Base-by-base conservation (phyloP, 179 eudicot species). In the Spergularia azorica region DNA sequence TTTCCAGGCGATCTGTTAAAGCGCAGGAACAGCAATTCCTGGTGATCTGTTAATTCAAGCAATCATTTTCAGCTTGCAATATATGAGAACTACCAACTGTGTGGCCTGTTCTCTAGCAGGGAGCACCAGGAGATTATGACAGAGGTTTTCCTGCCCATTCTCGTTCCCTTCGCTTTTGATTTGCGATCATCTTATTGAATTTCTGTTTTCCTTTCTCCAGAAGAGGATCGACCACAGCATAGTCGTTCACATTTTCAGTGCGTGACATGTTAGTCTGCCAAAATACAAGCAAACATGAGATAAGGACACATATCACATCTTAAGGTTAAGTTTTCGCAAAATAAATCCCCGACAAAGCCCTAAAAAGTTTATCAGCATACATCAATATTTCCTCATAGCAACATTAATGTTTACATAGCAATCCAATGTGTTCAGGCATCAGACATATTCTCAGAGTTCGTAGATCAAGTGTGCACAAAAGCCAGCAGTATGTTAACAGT, bases 81-180 rank as follows among this genome's bases (percentile, higher is more conserved):
- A 26, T 32, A 63, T 51, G 48, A 55, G 0, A 38, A 57, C 20
- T 14, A 58, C 21, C 14, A 55, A 4, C 62, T 26, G 39, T 38
- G 36, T 13, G 41, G 4, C 26, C 26, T 14, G 17, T n/a, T 13
- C 21, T 26, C 2, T 0, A 20, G 20, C 2, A 51, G 17, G 54
- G 54, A 70, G 26, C 36, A 16, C 41, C 13, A n/a, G 0, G n/a
- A 6, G 65, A 65, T 90, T 83, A 94, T 38, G 96, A 90, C 62
- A 95, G 96, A 69, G 98, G 91, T 80, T 83, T 90, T 75, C 98
- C 98, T 65, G 98, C 98, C 97, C 97, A 95, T 86, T 95, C 98
- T 46, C 98, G 90, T 54, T 88, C 92, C 71, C 88, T 76, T 75
- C 91, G 91, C 82, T 93, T 95, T 83, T 93, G 90, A 82, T 90